Evolutionary conservation across 176 grass and related monocot species (phyloP), one percentile per base, ranked within the genome.

Genomic region (Neostapfia colusana): DNA sequence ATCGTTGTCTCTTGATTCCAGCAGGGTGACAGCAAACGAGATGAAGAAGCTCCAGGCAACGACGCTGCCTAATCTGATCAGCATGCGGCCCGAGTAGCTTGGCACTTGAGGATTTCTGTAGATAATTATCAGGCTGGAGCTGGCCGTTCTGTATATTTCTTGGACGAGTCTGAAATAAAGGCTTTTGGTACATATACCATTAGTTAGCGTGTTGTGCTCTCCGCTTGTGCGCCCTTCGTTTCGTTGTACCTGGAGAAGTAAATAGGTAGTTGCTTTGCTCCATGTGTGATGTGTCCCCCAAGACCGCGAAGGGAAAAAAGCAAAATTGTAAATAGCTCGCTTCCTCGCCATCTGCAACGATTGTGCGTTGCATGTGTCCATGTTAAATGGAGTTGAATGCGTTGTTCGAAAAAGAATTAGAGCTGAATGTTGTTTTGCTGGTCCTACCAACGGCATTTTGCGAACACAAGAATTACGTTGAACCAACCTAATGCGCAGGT

Each of bases 11-110:
- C 81, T 98, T 51, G 95, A 94, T 76, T 92, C 91, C 14, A 87
- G 87, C 91, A 90, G 90, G 69, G 95, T 98, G 12, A 95, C 95
- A 5, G 89, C 87, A 20, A 83, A 34, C 0, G 95, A 92, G 87
- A 86, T 98, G 42, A 94, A 85, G 82, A 98, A 95, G 89, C 73
- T 98, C 45, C 87, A 82, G 73, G 82, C 63, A 26, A 79, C 80
- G 15, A 81, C 77, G 53, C 95, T 98, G 31, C 95, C 91, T 17
- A 92, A 88, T 79, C 89, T 98, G 73, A 77, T 92, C 7, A 98
- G 48, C 43, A 38, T 94, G 61, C 75, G 95, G 20, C 95, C 95
- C 7, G 80, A 95, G 75, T 98, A 85, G 74, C n/a, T 83, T 62
- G 13, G 10, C 66, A 18, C 14, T n/a, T 31, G n/a, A 3, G 16